Evolutionary conservation across 108 stramenopile genomes (phyloP), one percentile per base, ranked within the genome.

Genomic region (Tribonema minus): DNA sequence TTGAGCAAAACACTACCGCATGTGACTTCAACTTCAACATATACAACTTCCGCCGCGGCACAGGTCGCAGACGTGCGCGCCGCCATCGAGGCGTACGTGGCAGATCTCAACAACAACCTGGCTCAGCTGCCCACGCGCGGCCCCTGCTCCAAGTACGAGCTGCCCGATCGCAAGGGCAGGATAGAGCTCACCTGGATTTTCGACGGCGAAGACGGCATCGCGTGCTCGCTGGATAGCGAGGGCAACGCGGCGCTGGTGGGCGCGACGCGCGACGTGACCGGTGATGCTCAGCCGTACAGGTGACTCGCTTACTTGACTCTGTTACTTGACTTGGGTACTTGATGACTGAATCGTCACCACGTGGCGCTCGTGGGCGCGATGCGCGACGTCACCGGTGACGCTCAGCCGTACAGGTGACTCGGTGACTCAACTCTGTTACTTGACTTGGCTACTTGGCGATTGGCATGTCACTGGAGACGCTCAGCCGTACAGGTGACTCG

Each of bases 191-290:
- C 82, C 27, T 89, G 88, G 88, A 34, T 82, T 25, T 41, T 35
- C 32, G 71, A 85, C n/a, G 87, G 67, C 29, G 87, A 85, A 37
- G 83, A 88, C 34, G 88, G 88, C 5, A 87, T 89, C 80, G 88
- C 88, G 4, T 87, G 86, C 58, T 76, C 85, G 37, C 68, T 88
- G 1, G 37, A 74, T 1, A 88, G 87, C 35, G 76, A 81, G 33
- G 88, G 88, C 20, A 82, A 85, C 9, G 15, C 27, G 25, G 87
- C 88, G 20, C 67, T 89, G 0, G 81, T 58, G 28, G 71, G 69
- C 0, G 82, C 88, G 6, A 89, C 88, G 35, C 46, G 61, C 29
- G 54, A 74, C 30, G 88, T 89, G 36, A 61, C 66, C 23, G 82
- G 82, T 35, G 65, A 69, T 15, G 61, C 30, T 29, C n/a, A n/a